Conservation (phyloP, 2,329 filamentous ascomycete species). For the Penicillium sp. region DNA sequence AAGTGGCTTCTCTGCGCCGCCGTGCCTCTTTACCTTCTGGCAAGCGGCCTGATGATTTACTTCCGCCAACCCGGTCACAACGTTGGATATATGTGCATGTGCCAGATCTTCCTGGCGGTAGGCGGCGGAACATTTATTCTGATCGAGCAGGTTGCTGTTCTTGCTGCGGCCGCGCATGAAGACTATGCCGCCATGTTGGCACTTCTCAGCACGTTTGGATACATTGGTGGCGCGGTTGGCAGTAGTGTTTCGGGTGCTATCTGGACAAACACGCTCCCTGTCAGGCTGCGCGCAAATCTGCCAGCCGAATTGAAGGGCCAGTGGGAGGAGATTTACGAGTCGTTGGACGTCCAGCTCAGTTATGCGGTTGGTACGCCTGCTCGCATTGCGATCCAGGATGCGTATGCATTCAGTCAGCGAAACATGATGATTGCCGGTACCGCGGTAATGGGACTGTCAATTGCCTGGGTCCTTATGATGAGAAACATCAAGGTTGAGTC, state of each 20-base stretch:
- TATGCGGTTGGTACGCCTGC: slow-evolving; percentile 28
- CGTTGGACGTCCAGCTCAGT: slow-evolving; percentile 45
- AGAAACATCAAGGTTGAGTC: slow-evolving; percentile 44
- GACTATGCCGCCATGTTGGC: slow-evolving; percentile 57
- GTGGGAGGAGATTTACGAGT: slow-evolving; percentile 45
- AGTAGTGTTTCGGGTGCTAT: slow-evolving; percentile 58
- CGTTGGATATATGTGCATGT: slow-evolving; percentile 57
- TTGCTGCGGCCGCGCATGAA: slow-evolving; percentile 55
- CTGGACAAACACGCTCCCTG: slow-evolving; percentile 58
- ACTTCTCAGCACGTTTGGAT: slow-evolving; percentile 55
- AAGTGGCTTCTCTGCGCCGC: slow-evolving; percentile 54
- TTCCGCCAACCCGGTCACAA: slow-evolving; percentile 50
- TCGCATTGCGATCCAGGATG: slow-evolving; percentile 30
- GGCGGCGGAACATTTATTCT: slow-evolving; percentile 54
- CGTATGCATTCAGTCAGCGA: slow-evolving; percentile 51
- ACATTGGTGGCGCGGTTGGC: slow-evolving; percentile 55
- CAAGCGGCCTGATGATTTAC: slow-evolving; percentile 55
- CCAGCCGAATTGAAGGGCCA: slow-evolving; percentile 35
- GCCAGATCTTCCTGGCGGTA: slow-evolving; percentile 58
- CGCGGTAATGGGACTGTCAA: slow-evolving; percentile 40
- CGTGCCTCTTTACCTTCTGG: slow-evolving; percentile 54
- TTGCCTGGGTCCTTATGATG: slow-evolving; percentile 46
- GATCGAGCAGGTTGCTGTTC: slow-evolving; percentile 54
- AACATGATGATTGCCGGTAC: slow-evolving; percentile 52
- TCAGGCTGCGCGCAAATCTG: slow-evolving; percentile 45